Base-by-base conservation (phyloP, 2,329 filamentous ascomycete genomes). In the Aspergillus brunneoviolaceus region DNA sequence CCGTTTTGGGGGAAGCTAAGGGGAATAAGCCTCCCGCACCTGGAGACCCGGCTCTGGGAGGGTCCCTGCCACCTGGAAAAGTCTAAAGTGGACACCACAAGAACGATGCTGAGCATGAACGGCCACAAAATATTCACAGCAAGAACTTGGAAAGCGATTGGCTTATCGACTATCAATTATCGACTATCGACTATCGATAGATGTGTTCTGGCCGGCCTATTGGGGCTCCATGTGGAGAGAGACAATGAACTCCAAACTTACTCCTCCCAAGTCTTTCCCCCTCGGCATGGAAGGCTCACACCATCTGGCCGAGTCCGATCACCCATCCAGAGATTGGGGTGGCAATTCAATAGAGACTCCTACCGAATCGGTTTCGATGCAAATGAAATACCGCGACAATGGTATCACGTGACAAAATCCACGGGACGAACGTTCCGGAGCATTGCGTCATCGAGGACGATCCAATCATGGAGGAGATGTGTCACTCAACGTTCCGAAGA, bases 371-470 rank as follows among this genome's bases (percentile, higher is more conserved):
- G 39, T 59, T 54, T 59, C 50, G 42, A 29, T 45, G 42, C 61
- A 56, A 59, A 61, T 56, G 47, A 58, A 49, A 58, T 19, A 10
- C 33, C 49, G 29, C n/a, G 21, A 51, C 39, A 27, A n/a, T 3
- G 10, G 5, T 0, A 16, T 60, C 65, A 67, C 65, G 65, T 67
- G 65, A 65, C 48, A 7, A 0, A 12, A 54, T 27, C 60, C 61
- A 60, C 58, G 60, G 60, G 51, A 57, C 59, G 49, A 35, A 25
- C 6, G 48, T 45, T 27, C 49, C 48, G n/a, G 57, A 49, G 47
- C 49, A 64, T 67, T 67, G 64, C 65, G 63, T 67, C 65, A 67
- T 66, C 61, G 48, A 5, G 27, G 12, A 25, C 21, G 33, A 25
- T 27, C 63, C 65, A 67, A 67, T 67, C 57, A 67, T 45, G 29